A percentile compares a stretch with the other conserved stretches of the same genome.
phyloP scores from a whole-genome alignment of 352 stramenopile genomes.

The Globisporangium parvum region DNA sequence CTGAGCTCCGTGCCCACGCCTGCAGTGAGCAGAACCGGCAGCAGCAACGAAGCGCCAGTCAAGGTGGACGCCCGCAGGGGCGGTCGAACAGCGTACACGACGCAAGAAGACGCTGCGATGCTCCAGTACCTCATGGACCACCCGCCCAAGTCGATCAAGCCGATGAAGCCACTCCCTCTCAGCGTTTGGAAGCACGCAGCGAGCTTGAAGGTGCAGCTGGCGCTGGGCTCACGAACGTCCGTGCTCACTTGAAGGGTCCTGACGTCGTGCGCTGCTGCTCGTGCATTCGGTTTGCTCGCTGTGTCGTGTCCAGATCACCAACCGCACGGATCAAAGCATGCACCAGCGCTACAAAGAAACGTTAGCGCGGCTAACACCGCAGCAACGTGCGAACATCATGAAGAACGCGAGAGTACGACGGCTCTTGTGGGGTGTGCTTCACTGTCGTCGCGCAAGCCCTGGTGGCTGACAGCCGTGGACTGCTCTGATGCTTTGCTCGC shows the following conservation, averaged over 20 bases:
- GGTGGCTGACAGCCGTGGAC: background rate
- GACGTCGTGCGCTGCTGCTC: background rate
- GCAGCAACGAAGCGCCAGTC: background rate
- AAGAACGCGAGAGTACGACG: conserved; percentile 20
- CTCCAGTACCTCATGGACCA: conserved; percentile 19
- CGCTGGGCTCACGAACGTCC: too few species aligned
- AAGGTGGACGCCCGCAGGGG: background rate
- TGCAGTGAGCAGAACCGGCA: background rate
- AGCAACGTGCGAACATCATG: conserved; percentile 27
- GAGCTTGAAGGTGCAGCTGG: background rate
- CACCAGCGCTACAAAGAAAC: conserved; percentile 46
- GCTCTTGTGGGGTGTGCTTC: background rate
- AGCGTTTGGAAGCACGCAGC: conserved; percentile 31
- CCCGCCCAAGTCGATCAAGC: background rate
- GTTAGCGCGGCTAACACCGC: conserved; percentile 26
- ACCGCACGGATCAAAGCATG: conserved; percentile 40
- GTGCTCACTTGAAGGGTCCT: too few species aligned
- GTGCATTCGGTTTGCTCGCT: too few species aligned
- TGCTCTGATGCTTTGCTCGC: background rate
- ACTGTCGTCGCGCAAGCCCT: background rate
- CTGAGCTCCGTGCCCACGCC: background rate
- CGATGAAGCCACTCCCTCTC: conserved; percentile 14
- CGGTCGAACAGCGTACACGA: conserved; percentile 23
- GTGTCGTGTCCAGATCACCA: conserved; percentile 18
- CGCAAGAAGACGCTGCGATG: conserved; percentile 42